Percentiles rank a stretch among this genome's conserved stretches.
phyloP scores from a whole-genome alignment of 202 grass and related monocot species.

The Alloteropsis angusta region DNA sequence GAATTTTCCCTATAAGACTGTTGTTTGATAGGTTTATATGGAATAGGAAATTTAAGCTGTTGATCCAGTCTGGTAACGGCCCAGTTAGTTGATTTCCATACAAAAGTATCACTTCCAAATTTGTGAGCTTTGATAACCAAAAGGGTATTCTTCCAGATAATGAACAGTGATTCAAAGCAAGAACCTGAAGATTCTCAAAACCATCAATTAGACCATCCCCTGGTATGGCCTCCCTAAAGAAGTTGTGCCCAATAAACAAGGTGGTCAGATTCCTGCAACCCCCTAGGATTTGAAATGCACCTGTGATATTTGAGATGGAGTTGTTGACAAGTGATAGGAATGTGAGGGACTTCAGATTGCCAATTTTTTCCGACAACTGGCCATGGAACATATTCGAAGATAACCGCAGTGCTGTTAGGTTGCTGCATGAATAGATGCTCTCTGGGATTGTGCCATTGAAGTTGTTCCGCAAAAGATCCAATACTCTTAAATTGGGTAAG shows the following conservation, averaged over 20 bases:
- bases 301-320: conserved; percentile 27
- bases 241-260: conserved; percentile 18
- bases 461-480: conserved; percentile 15
- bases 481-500: neutral
- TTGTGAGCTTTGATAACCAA: conserved; percentile 39
- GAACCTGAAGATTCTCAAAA: conserved; percentile 40
- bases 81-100: conserved; percentile 43
- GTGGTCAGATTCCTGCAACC: neutral
- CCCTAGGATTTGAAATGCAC: conserved; percentile 34
- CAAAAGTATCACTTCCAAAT: conserved; percentile 38
- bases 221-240: conserved; percentile 12
- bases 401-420: neutral
- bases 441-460: conserved; percentile 34
- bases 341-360: conserved; percentile 17
- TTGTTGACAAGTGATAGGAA: neutral
- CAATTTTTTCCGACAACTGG: conserved; percentile 26
- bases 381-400: conserved; percentile 23
- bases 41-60: conserved; percentile 31
- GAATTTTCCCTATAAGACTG: conserved; percentile 35
- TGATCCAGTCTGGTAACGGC: conserved; percentile 39
- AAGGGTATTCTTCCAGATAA: conserved; percentile 36
- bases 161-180: conserved; percentile 23
- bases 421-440: conserved; percentile 32
- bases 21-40: conserved; percentile 58
- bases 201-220: conserved; percentile 25